These are phyloP conservation scores for Penicillium daleae DNA, from an alignment of 495 filamentous ascomycete genomes.

Conservation along the genomic window DNA sequence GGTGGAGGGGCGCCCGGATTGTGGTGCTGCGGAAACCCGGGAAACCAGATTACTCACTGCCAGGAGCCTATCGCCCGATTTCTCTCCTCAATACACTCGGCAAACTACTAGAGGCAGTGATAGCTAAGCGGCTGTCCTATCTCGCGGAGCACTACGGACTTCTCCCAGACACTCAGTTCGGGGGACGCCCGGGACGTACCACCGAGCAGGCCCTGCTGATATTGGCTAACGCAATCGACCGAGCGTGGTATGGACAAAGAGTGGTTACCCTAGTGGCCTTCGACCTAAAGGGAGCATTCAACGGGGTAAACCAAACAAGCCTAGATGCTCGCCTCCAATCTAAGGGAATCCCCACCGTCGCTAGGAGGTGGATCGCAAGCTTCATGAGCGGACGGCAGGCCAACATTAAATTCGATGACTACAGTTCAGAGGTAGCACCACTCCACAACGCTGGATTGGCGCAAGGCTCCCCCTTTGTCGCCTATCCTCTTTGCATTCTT, in stretches of 20 bases:
- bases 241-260: slow-evolving; percentile 25
- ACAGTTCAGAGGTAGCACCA: slow-evolving; percentile 2
- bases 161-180: slow-evolving; percentile 32
- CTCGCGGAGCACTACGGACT: slow-evolving; percentile 27
- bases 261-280: slow-evolving; percentile 30
- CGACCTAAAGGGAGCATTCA: slow-evolving; percentile 36
- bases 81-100: slow-evolving; percentile 35
- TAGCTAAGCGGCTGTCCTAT: slow-evolving; percentile 27
- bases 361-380: slow-evolving; percentile 28
- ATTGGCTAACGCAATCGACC: slow-evolving; percentile 30
- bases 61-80: slow-evolving; percentile 29
- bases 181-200: slow-evolving; percentile 27
- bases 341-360: slow-evolving; percentile 25
- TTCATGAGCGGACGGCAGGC: slow-evolving; percentile 30
- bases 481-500: slow-evolving; percentile 36
- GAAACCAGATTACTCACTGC: slow-evolving; percentile 29
- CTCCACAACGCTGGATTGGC: slow-evolving; percentile 16
- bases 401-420: slow-evolving; percentile 34
- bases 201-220: slow-evolving; percentile 32
- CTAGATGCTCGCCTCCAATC: slow-evolving; percentile 24
- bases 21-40: slow-evolving; percentile 31
- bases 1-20: slow-evolving; percentile 25
- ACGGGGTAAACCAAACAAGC: slow-evolving; percentile 31
- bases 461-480: slow-evolving; percentile 32
- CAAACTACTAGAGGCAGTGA: slow-evolving; percentile 33